These are phyloP conservation scores for Kwoniella shivajii DNA, from an alignment of 1,284 basidiomycete genomes.

Conservation along the genomic window DNA sequence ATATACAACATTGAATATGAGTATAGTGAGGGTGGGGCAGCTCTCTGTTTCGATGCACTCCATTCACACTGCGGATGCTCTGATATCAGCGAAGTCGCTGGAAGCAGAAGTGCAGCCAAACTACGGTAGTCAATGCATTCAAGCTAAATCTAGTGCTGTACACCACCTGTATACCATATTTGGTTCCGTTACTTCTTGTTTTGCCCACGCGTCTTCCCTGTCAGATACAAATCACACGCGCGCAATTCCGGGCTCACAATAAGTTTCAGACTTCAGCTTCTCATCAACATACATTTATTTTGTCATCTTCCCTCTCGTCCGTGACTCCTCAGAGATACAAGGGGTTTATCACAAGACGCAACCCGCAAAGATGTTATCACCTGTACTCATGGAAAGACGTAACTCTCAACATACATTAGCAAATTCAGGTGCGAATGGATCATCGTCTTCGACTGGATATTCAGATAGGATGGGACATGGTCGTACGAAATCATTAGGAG, in stretches of 20 bases:
- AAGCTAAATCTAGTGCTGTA: too few relatives aligned
- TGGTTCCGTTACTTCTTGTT: not conserved
- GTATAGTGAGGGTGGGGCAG: too few relatives aligned
- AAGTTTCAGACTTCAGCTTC: not conserved
- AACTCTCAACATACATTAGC: slow-evolving; percentile 15
- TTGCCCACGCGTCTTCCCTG: not conserved
- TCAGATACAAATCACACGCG: slow-evolving; percentile 4
- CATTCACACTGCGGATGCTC: too few relatives aligned
- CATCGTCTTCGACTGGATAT: not conserved
- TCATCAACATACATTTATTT: not conserved
- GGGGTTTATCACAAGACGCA: too few relatives aligned
- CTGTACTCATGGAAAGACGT: slow-evolving; percentile 19
- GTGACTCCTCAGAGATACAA: too few relatives aligned
- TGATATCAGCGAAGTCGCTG: too few relatives aligned
- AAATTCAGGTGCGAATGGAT: not conserved
- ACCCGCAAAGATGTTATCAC: slow-evolving; percentile 9
- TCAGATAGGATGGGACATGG: slow-evolving; percentile 18
- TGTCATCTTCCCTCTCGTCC: too few relatives aligned
- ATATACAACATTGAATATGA: too few relatives aligned
- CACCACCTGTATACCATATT: too few relatives aligned
- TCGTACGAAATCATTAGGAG: slow-evolving; percentile 28
- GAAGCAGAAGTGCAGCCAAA: too few relatives aligned
- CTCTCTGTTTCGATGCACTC: too few relatives aligned
- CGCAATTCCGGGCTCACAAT: not conserved
- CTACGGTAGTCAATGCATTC: too few relatives aligned